These are phyloP conservation scores for Clonostachys chloroleuca DNA, from an alignment of 2,329 filamentous ascomycete genomes.

Conservation along the genomic window DNA sequence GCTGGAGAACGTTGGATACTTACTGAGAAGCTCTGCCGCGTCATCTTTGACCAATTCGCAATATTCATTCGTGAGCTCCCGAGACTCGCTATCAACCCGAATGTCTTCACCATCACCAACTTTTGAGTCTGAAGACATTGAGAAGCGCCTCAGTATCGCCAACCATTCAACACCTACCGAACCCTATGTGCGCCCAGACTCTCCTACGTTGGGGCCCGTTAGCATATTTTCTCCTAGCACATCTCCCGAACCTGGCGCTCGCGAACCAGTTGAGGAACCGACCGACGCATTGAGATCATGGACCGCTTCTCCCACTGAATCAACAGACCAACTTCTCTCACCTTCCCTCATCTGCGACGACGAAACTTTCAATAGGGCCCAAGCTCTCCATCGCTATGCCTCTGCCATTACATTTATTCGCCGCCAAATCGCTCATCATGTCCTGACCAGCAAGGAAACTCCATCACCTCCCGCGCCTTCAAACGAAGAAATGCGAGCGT, in stretches of 20 bases:
- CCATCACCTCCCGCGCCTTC: constrained; percentile 8
- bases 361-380: constrained; percentile 9
- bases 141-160: not conserved
- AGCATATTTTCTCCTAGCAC: constrained; percentile 19
- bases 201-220: constrained; percentile 54
- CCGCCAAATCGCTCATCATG: constrained; percentile 42
- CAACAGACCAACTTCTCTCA: constrained; percentile 19
- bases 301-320: constrained; percentile 4
- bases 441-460: constrained; percentile 34
- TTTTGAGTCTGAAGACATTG: constrained; percentile 1
- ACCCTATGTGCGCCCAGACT: constrained; percentile 52
- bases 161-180: constrained; percentile 12
- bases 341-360: too few relatives aligned
- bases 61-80: not conserved
- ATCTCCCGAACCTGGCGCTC: constrained; percentile 3
- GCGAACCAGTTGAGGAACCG: not conserved
- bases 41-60: not conserved
- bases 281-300: not conserved
- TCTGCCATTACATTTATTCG: constrained; percentile 41
- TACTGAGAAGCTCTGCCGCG: not conserved
- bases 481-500: constrained; percentile 26
- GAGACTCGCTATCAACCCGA: not conserved
- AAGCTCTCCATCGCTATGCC: constrained; percentile 42
- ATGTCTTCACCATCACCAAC: not conserved
- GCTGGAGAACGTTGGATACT: constrained; percentile 8